Percentiles rank a stretch among this genome's conserved stretches.
Conservation (phyloP, 1,284 basidiomycete species). For the Ganoderma boninense region DNA sequence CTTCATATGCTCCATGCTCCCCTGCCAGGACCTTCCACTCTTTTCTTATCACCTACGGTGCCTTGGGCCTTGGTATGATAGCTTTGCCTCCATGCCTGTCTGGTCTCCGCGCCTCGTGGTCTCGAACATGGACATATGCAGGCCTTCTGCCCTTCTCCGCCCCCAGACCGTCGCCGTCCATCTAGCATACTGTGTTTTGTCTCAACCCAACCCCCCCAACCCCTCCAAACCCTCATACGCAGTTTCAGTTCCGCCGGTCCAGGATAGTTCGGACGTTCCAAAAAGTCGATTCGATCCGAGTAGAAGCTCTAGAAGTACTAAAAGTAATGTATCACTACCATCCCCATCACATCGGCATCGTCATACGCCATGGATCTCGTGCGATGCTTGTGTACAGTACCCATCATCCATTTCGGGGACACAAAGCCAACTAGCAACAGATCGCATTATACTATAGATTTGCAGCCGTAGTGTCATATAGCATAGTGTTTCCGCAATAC, state of each 20-base stretch:
- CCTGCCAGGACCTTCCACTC: conserved; percentile 5
- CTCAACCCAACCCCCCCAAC: neutral
- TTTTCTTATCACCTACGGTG: neutral
- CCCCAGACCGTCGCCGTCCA: neutral
- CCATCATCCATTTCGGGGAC: neutral
- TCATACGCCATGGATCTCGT: neutral
- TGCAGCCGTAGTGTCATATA: neutral
- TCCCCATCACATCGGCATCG: neutral
- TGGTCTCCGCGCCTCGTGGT: neutral
- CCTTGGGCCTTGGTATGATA: neutral
- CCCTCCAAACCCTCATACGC: neutral
- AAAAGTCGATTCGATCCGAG: neutral
- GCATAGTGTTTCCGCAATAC: neutral
- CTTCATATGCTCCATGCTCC: conserved; percentile 10
- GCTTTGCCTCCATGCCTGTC: neutral
- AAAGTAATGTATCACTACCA: conserved; percentile 10
- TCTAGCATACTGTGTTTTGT: neutral
- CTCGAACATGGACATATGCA: conserved; percentile 1
- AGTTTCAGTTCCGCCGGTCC: neutral
- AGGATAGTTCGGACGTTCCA: conserved; percentile 5
- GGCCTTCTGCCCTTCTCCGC: neutral
- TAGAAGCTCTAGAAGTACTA: conserved; percentile 6
- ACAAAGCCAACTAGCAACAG: neutral
- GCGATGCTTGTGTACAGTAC: neutral
- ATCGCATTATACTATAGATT: neutral